Base-by-base conservation (phyloP, 1,139 yeast genomes). In the Yamadazyma membranifaciens region DNA sequence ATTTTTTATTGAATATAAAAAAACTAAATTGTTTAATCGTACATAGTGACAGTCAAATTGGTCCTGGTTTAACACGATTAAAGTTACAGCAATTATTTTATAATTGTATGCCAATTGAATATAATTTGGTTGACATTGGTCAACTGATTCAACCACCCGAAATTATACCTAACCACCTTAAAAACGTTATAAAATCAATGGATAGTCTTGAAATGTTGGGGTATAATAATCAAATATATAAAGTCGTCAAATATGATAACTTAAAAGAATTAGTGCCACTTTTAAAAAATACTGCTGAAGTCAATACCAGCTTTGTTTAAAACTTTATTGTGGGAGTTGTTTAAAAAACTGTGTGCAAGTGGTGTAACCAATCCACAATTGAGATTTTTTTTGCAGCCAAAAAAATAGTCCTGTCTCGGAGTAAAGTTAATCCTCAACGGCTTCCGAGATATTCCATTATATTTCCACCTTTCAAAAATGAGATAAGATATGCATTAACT, bases 141-240 rank as follows among this genome's bases (percentile, higher is more conserved):
- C 9, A 9, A 25, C 10, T 6, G 13, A 27, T 34, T 12, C n/a
- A n/a, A n/a, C 22, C n/a, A 6, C 13, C 24, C 9, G 22, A 27
- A 20, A 24, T 2, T 12, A 16, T 34, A 16, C 27, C 32, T 4
- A 9, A 12, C 2, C 12, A 17, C 13, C 12, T 36, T 3, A 36
- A 36, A 20, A 10, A 12, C 3, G 6, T 36, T 6, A 20, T 36
- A 6, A 29, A 16, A n/a, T 4, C 11, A 6, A 12, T 22, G 28
- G 9, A 26, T 24, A 11, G 16, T 4, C 6, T 38, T 7, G 24
- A 34, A 6, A 30, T 33, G 9, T 14, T 38, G 10, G 41, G 41
- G 7, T 29, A 33, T 30, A 22, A 16, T 4, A 31, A 33, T n/a
- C 41, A 38, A n/a, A 26, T 26, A n/a, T 38, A 38, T 22, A 35